Conservation (phyloP, 495 filamentous ascomycete genomes). For the Podospora fimiseda region DNA sequence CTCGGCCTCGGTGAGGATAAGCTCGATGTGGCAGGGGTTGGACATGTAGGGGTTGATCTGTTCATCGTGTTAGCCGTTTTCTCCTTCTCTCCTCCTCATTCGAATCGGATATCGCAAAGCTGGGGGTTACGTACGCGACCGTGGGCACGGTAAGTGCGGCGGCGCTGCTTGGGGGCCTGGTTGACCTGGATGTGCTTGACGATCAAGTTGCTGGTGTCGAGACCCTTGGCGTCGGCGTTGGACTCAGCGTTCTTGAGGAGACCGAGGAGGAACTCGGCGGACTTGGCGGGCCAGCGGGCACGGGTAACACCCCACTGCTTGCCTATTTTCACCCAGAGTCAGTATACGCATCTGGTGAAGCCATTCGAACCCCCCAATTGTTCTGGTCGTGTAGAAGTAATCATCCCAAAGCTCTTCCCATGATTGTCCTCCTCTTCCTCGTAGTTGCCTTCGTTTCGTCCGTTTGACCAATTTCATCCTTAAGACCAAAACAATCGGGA, state of each 20-base stretch:
- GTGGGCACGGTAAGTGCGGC: slow-evolving; percentile 98
- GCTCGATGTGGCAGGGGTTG: slow-evolving; percentile 98
- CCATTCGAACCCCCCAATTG: neutral
- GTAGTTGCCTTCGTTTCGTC: neutral
- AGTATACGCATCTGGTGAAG: slow-evolving; percentile 14
- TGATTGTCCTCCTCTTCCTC: neutral
- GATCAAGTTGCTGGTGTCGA: slow-evolving; percentile 91
- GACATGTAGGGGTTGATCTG: slow-evolving; percentile 99
- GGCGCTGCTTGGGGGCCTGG: slow-evolving; percentile 96
- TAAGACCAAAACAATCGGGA: neutral
- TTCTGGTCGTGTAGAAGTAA: neutral
- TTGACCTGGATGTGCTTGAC: slow-evolving; percentile 99
- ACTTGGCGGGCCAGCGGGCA: slow-evolving; percentile 99
- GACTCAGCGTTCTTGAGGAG: slow-evolving; percentile 98
- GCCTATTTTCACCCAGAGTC: slow-evolving; percentile 51
- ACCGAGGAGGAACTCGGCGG: slow-evolving; percentile 91
- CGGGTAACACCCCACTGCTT: slow-evolving; percentile 96
- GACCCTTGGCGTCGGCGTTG: slow-evolving; percentile 98
- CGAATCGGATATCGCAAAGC: neutral
- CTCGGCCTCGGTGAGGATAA: slow-evolving; percentile 94
- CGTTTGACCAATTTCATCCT: neutral
- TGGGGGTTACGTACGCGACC: slow-evolving; percentile 75
- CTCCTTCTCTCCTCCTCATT: slow-evolving; percentile 3
- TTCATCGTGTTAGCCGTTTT: slow-evolving; percentile 20
- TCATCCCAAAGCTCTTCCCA: neutral